These are phyloP conservation scores for Phaeosphaeria sp. DNA, from an alignment of 2,329 filamentous ascomycete genomes.

Conservation along the genomic window DNA sequence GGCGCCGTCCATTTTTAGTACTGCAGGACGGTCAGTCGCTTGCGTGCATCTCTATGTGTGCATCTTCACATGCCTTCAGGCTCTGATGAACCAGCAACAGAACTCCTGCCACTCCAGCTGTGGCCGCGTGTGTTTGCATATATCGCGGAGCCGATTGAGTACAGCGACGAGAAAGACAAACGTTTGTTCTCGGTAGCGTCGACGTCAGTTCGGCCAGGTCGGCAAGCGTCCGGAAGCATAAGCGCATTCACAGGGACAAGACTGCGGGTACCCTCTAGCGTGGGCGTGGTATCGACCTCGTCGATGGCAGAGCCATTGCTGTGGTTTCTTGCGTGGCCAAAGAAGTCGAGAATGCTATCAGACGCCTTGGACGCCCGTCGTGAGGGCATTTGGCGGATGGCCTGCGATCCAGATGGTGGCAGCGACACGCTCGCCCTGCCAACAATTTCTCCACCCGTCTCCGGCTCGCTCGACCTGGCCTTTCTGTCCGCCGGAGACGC, in stretches of 20 bases:
- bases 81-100: constrained; percentile 51
- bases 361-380: constrained; percentile 51
- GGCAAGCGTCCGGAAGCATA: constrained; percentile 58
- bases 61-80: constrained; percentile 46
- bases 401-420: constrained; percentile 59
- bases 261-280: constrained; percentile 33
- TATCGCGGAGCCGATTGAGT: constrained; percentile 69
- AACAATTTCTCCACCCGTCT: constrained; percentile 63
- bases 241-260: constrained; percentile 28
- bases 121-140: constrained; percentile 58
- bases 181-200: constrained; percentile 62
- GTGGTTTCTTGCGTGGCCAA: constrained; percentile 17
- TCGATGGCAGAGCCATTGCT: constrained; percentile 54
- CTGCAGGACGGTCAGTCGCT: constrained; percentile 12
- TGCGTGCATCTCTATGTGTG: constrained; percentile 2
- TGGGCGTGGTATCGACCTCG: constrained; percentile 56
- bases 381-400: constrained; percentile 53
- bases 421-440: constrained; percentile 70
- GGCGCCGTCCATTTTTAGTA: constrained; percentile 37
- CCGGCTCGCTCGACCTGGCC: constrained; percentile 65
- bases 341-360: constrained; percentile 43
- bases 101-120: constrained; percentile 58
- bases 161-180: constrained; percentile 75
- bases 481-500: constrained; percentile 56
- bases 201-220: constrained; percentile 53